Evolutionary conservation across 2,329 filamentous ascomycete species (phyloP), one percentile per base, ranked within the genome.

Genomic region (Phaeoacremonium minimum): DNA sequence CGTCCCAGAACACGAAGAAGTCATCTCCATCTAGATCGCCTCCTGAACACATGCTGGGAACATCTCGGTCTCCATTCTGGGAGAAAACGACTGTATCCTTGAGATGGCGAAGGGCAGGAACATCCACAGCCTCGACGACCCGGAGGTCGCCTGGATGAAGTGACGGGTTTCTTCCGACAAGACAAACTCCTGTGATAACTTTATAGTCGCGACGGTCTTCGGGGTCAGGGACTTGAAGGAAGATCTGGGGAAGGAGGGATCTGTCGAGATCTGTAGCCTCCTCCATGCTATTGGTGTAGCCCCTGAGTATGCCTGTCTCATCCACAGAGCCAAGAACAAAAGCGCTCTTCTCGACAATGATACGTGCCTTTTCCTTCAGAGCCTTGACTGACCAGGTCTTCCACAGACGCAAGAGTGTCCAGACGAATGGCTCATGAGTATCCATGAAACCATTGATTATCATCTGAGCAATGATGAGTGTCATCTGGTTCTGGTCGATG

Each of bases 11-110:
- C 5, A 97, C 80, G 37, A 97, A 83, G 55, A 89, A 98, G 54
- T 98, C 93, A 50, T 98, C 93, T 0, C 93, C 93, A 53, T 98
- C 93, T 0, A 98, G 73, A 53, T 98, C 93, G 1, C 93, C 93
- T 3, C 93, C 93, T 4, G 93, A 95, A 45, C 93, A 89, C 91
- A 97, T 97, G 51, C 85, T 89, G 1, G 90, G 80, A 15, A 98
- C 65, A 44, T 95, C 88, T 13, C 85, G 73, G 52, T 96, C 88
- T 0, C 91, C 91, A 0, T 69, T 83, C 22, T 86, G 79, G 1
- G 93, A 87, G 33, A 98, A 83, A 0, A 97, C 89, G 2, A 97
- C 83, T 1, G 94, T 86, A 53, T 97, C 83, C 38, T 77, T 82
- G 4, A 96, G 69, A 50, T 96, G 87, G 31, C 71, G 76, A 4